A percentile compares a stretch with the other conserved stretches of the same genome.
Evolutionary conservation across 192 early-diverging fungal species (phyloP).

Genomic region (Umbelopsis sp.): DNA sequence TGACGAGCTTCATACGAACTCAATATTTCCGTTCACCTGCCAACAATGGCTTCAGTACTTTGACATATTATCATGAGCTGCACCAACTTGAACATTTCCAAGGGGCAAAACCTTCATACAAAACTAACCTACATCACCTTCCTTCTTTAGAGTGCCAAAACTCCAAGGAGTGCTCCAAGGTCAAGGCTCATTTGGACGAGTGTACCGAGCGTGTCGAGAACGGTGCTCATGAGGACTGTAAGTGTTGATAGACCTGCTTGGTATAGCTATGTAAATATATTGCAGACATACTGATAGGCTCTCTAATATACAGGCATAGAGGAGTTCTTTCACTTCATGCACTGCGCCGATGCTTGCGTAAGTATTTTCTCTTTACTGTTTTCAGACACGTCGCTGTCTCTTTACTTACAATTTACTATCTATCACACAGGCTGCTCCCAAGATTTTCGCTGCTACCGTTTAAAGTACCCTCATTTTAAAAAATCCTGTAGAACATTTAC

Average conservation of each 20-base stretch:
- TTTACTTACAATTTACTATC: slow-evolving; percentile 11
- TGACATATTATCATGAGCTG: too few relatives aligned
- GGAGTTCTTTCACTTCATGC: slow-evolving; percentile 82
- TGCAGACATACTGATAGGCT: not conserved
- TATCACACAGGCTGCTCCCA: slow-evolving; percentile 53
- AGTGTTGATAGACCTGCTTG: not conserved
- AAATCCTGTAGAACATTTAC: slow-evolving; percentile 20
- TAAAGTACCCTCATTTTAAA: slow-evolving; percentile 38
- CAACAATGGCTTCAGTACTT: too few relatives aligned
- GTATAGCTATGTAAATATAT: not conserved
- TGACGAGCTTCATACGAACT: too few relatives aligned
- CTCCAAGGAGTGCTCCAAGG: slow-evolving; percentile 61
- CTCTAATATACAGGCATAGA: slow-evolving; percentile 51
- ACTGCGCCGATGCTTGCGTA: slow-evolving; percentile 83
- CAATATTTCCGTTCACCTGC: too few relatives aligned
- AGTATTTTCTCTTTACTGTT: slow-evolving; percentile 40
- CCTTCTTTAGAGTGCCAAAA: slow-evolving; percentile 60
- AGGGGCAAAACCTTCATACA: slow-evolving; percentile 13
- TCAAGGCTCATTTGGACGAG: slow-evolving; percentile 79
- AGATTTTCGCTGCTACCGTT: slow-evolving; percentile 63
- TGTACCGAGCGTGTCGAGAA: slow-evolving; percentile 77
- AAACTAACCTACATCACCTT: not conserved
- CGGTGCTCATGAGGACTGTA: slow-evolving; percentile 75
- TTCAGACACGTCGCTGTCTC: not conserved
- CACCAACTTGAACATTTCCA: too few relatives aligned